Evolutionary conservation across 805 yeast genomes (phyloP).

Genomic region (Wickerhamiella sergipiensis): DNA sequence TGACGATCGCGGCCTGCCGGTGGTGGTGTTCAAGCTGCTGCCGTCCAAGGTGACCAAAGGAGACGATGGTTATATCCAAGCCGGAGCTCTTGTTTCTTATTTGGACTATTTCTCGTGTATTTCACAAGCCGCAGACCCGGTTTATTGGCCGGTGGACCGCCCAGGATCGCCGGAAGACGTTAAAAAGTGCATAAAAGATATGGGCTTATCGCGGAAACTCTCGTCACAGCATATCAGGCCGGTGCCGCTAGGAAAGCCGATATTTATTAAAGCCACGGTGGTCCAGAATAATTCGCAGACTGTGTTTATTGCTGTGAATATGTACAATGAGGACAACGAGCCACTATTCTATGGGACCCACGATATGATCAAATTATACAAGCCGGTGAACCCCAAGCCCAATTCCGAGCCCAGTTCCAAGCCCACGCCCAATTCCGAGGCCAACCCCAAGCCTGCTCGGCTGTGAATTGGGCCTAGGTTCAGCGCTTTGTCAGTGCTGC

Average conservation of each 20-base stretch:
- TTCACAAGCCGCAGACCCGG: conserved; percentile 9
- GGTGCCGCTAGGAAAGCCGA: conserved; percentile 9
- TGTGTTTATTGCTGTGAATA: conserved; percentile 6
- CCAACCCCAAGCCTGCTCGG: neutral
- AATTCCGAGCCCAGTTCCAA: too few species aligned
- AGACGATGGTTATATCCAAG: neutral
- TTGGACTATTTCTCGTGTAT: conserved; percentile 12
- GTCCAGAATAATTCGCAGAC: conserved; percentile 10
- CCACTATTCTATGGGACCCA: conserved; percentile 11
- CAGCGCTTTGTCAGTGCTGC: too few species aligned
- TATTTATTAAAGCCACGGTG: conserved; percentile 8
- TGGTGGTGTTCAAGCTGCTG: neutral
- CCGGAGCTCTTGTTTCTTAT: conserved; percentile 6
- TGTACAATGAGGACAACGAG: conserved; percentile 6
- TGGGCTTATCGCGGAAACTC: conserved; percentile 16
- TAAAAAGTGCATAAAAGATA: neutral
- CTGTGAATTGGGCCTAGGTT: neutral
- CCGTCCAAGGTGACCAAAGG: neutral
- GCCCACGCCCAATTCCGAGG: too few species aligned
- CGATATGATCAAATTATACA: conserved; percentile 12
- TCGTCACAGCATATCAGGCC: conserved; percentile 12
- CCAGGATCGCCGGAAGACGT: conserved; percentile 1
- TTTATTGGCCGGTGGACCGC: conserved; percentile 11
- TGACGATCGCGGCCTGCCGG: neutral
- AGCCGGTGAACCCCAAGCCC: too few species aligned